Conservation (phyloP, 805 yeast species). For the Komagataella pastoris region DNA sequence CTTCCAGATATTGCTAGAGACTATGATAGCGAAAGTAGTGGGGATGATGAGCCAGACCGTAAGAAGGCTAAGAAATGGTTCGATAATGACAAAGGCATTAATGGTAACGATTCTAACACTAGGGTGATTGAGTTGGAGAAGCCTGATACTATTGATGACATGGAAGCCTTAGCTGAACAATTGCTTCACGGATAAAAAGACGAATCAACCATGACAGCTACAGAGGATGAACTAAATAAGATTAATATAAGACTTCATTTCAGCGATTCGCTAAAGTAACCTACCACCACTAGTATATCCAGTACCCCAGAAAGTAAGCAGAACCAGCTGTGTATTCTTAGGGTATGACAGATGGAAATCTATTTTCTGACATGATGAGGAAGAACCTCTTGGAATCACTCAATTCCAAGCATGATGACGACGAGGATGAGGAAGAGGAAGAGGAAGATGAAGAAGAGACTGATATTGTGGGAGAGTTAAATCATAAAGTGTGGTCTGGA, state of each 20-base stretch:
- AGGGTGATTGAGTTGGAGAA: slow-evolving; percentile 62
- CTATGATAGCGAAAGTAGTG: slow-evolving; percentile 12
- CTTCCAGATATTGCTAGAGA: slow-evolving; percentile 20
- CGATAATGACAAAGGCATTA: slow-evolving; percentile 17
- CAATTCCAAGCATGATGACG: slow-evolving; percentile 1
- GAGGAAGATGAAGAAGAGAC: slow-evolving; percentile 6
- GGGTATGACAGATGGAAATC: neutral
- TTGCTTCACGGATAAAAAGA: slow-evolving; percentile 18
- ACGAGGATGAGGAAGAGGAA: slow-evolving; percentile 5
- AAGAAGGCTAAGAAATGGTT: slow-evolving; percentile 37
- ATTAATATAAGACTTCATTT: too few species aligned
- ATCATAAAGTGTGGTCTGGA: slow-evolving; percentile 5
- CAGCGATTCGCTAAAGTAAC: neutral
- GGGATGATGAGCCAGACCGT: slow-evolving; percentile 13
- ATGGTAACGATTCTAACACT: slow-evolving; percentile 11
- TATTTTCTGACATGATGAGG: neutral
- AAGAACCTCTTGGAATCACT: neutral
- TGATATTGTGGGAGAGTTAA: slow-evolving; percentile 2
- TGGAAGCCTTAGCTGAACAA: slow-evolving; percentile 71
- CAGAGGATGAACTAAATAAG: neutral
- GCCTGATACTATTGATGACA: slow-evolving; percentile 85
- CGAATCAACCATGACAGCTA: neutral
- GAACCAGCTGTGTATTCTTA: neutral
- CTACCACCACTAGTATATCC: neutral
- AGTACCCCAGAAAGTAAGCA: neutral